These are phyloP conservation scores for Cicer cuneatum DNA, from an alignment of 306 rosid genomes.

Conservation along the genomic window DNA sequence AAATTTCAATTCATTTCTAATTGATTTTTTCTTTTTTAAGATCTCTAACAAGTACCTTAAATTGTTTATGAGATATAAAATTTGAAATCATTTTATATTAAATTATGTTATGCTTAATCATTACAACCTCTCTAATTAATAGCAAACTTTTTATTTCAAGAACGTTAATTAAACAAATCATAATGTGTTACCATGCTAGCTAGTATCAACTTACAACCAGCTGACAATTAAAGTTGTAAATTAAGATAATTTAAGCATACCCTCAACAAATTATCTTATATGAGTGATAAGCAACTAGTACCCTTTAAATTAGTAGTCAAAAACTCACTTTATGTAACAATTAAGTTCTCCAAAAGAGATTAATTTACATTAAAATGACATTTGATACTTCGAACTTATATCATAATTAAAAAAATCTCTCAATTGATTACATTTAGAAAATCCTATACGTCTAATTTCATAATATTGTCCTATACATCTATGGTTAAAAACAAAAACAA, in stretches of 20 bases:
- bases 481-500: neutral
- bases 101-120: neutral
- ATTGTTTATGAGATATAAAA: no score
- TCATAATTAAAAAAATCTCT: neutral
- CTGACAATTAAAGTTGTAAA: constrained; percentile 15
- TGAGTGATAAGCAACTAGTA: no score
- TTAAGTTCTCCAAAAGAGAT: no score
- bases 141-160: neutral
- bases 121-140: constrained; percentile 12
- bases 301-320: no score
- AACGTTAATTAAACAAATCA: constrained; percentile 1
- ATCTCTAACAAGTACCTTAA: no score
- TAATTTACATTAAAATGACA: no score
- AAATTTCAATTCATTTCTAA: no score
- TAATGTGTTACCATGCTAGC: constrained; percentile 34
- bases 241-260: neutral
- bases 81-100: neutral
- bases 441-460: neutral
- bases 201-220: constrained; percentile 9
- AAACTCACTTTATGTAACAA: no score
- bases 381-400: no score
- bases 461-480: constrained; percentile 2
- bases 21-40: no score
- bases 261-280: neutral
- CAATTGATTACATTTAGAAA: constrained; percentile 29